A percentile compares a stretch with the other conserved stretches of the same genome.
phyloP scores from a whole-genome alignment of 2,329 filamentous ascomycete genomes.

The Grosmannia clavigera region DNA sequence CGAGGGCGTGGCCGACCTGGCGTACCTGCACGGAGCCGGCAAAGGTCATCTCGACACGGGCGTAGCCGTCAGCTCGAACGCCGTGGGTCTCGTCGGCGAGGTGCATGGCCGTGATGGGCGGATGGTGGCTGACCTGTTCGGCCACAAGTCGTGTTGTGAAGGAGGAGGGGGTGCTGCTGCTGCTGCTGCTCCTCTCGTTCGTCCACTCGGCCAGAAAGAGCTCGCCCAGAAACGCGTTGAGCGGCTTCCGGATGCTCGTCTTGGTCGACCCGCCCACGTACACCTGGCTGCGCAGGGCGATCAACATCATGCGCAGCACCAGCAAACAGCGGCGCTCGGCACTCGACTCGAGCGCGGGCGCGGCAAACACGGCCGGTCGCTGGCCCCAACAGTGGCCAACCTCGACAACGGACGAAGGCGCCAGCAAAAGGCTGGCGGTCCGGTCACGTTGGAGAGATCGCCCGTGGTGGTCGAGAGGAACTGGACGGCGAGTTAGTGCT shows the following conservation, averaged over 20 bases:
- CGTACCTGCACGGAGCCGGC: slow-evolving; percentile 35
- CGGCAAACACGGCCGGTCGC: slow-evolving; percentile 33
- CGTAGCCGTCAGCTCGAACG: slow-evolving; percentile 36
- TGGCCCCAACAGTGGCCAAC: slow-evolving; percentile 38
- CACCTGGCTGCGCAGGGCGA: slow-evolving; percentile 32
- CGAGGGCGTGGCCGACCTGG: slow-evolving; percentile 35
- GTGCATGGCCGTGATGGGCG: slow-evolving; percentile 40
- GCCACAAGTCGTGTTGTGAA: slow-evolving; percentile 22
- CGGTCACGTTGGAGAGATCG: slow-evolving; percentile 39
- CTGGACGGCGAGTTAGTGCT: slow-evolving; percentile 8
- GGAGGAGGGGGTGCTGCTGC: not conserved
- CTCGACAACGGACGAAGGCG: slow-evolving; percentile 36
- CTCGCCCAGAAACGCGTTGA: slow-evolving; percentile 41
- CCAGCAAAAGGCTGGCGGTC: slow-evolving; percentile 38
- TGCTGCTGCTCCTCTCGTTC: not conserved
- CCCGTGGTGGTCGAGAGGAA: slow-evolving; percentile 29
- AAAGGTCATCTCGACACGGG: slow-evolving; percentile 39
- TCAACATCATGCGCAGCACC: slow-evolving; percentile 34
- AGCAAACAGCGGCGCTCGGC: slow-evolving; percentile 30
- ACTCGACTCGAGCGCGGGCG: slow-evolving; percentile 30
- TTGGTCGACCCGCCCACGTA: slow-evolving; percentile 33
- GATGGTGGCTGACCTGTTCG: slow-evolving; percentile 42
- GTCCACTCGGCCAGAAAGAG: slow-evolving; percentile 31
- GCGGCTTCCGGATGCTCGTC: slow-evolving; percentile 38
- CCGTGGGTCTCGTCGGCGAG: slow-evolving; percentile 27